phyloP scores from a whole-genome alignment of 1,284 basidiomycete genomes.

The Bondarzewia mesenterica region DNA sequence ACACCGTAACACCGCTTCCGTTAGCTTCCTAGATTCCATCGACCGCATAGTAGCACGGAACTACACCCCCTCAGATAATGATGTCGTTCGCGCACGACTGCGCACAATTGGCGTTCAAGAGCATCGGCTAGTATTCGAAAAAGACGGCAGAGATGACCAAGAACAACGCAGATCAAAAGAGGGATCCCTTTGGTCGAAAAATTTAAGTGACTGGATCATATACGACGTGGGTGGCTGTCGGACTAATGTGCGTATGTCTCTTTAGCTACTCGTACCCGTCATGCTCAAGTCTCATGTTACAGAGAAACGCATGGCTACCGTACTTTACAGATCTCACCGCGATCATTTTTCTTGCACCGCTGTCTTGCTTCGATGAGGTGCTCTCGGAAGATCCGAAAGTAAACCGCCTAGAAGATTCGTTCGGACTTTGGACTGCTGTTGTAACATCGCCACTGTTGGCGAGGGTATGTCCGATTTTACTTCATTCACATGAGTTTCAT shows the following conservation, averaged over 20 bases:
- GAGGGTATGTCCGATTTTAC: constrained; percentile 8
- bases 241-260: constrained; percentile 41
- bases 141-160: constrained; percentile 30
- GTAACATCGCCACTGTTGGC: constrained; percentile 28
- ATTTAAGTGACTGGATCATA: constrained; percentile 51
- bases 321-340: constrained; percentile 34
- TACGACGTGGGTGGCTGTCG: constrained; percentile 71
- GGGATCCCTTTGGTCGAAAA: neutral
- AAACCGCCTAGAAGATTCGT: constrained; percentile 36
- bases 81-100: constrained; percentile 61
- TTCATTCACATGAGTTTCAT: neutral
- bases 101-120: constrained; percentile 70
- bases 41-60: constrained; percentile 42
- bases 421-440: constrained; percentile 31
- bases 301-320: constrained; percentile 30
- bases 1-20: too few relatives aligned
- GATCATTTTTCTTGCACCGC: constrained; percentile 34
- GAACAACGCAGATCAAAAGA: neutral
- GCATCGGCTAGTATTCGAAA: constrained; percentile 56
- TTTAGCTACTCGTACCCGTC: neutral
- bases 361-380: constrained; percentile 34
- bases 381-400: constrained; percentile 32
- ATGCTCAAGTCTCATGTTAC: neutral
- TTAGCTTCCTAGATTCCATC: constrained; percentile 63
- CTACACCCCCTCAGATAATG: constrained; percentile 56